Evolutionary conservation across 768 basidiomycete genomes (phyloP), one percentile per base, ranked within the genome.

Genomic region (Fibroporia radiculosa): DNA sequence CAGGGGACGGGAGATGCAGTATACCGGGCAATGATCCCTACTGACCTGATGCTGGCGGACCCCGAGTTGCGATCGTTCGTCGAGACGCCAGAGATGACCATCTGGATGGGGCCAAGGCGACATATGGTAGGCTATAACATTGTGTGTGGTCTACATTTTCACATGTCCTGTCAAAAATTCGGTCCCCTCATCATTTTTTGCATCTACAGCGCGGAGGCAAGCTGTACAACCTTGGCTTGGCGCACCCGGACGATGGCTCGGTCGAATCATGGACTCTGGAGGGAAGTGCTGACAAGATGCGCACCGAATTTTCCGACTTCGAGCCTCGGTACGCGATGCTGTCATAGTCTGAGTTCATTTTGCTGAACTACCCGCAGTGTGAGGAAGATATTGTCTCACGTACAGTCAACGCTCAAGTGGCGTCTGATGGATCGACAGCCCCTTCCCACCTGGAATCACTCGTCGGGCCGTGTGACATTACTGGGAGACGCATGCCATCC

Each of bases 1-100:
- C 52, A 52, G 5, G 66, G 75, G 3, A 82, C 82, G 0, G 82
- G 80, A 0, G 79, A 84, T 51, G 74, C 77, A 0, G 81, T 77
- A 0, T 83, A 79, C 54, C 71, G 80, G 40, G 74, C 75, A 4
- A 64, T 71, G 20, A 63, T 83, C 28, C 64, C 72, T 2, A 66
- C 75, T 0, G 63, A 55, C 27, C 35, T 62, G 1, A 62, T 82
- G 56, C 45, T 75, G 10, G 54, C 59, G 12, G 76, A 84, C 49
- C 75, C 75, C 0, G 75, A 76, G 8, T 65, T 84, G 19, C 64
- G 58, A 44, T 45, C 57, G 1, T 61, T 84, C 6, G 67, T 80
- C 0, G 76, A 82, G 13, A 58, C 54, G 1, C 64, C 72, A 0
- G 72, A 76, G 45, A 72, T 76, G 68, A 74, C 72, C 0, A 68